phyloP scores from a whole-genome alignment of 768 basidiomycete genomes.

The Termitomyces titanicus region DNA sequence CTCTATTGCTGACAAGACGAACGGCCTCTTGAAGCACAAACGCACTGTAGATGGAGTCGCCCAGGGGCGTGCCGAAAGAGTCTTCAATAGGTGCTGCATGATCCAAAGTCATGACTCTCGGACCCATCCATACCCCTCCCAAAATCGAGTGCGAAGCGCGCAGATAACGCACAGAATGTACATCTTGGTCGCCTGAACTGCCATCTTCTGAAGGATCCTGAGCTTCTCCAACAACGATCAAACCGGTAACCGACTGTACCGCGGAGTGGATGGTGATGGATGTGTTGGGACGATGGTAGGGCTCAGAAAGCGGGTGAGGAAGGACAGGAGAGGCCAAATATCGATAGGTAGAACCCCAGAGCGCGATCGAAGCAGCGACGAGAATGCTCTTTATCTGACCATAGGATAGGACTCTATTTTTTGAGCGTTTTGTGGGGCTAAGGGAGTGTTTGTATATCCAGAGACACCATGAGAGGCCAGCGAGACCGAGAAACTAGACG shows the following conservation, averaged over 20 bases:
- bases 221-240: constrained; percentile 79
- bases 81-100: constrained; percentile 42
- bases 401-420: constrained; percentile 13
- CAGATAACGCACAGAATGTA: constrained; percentile 57
- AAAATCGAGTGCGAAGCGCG: constrained; percentile 64
- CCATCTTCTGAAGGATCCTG: constrained; percentile 33
- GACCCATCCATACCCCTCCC: constrained; percentile 78
- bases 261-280: constrained; percentile 68
- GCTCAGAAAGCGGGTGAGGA: constrained; percentile 45
- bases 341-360: constrained; percentile 34
- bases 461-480: constrained; percentile 25
- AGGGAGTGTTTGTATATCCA: constrained; percentile 23
- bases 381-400: constrained; percentile 22
- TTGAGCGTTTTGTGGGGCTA: constrained; percentile 15
- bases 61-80: constrained; percentile 48
- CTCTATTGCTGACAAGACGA: constrained; percentile 58
- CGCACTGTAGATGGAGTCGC: constrained; percentile 79
- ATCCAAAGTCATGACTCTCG: constrained; percentile 40
- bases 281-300: constrained; percentile 48
- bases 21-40: constrained; percentile 88
- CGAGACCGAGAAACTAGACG: constrained; percentile 27
- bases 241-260: constrained; percentile 69
- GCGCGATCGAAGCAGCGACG: constrained; percentile 26
- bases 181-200: constrained; percentile 25
- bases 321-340: constrained; percentile 53